Base-by-base conservation (phyloP, 441 rosid species). In the Theobroma grandiflorum region DNA sequence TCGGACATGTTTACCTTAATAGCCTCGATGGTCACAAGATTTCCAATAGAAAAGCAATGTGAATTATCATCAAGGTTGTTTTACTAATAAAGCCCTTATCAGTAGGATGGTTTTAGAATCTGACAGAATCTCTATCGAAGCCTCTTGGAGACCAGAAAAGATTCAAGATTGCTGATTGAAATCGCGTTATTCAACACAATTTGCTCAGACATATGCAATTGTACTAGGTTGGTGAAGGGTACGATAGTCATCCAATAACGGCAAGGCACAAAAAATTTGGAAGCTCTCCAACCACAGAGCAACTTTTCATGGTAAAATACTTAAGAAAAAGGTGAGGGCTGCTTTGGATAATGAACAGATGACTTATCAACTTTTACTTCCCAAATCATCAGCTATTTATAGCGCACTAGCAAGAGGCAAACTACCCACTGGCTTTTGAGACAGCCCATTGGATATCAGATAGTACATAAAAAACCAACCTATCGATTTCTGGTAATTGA, bases 341-440 rank as follows among this genome's bases (percentile, higher is more conserved):
- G 45, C 55, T 77, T 76, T 74, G 87, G 86, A 85, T 74, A 78
- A 84, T 69, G 79, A 77, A 76, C 6, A 71, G 20, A 50, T 64
- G 49, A 75, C 16, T 33, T 79, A 38, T 53, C 64, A 72, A 67
- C 53, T 49, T 43, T 37, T 2, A 11, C 37, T 57, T 49, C 65
- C 26, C 47, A 58, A 43, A 49, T 72, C 59, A 66, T 69, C 82
- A 64, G 80, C 93, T 91, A 89, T 88, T 82, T 88, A 91, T 89
- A 81, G 83, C 76, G 75, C 79, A 33, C 42, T 8, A 35, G 50
- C 80, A 68, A 47, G 59, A 73, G 62, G 81, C 80, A 22, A 78
- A 69, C 80, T 73, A 75, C 82, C 90, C 90, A 57, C 81, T 73
- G 47, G 84, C 88, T 85, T 83, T 78, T n/a, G 7, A 31, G 47